Conservation (phyloP, 176 grass and related monocot species). For the Oryza glumipatula region DNA sequence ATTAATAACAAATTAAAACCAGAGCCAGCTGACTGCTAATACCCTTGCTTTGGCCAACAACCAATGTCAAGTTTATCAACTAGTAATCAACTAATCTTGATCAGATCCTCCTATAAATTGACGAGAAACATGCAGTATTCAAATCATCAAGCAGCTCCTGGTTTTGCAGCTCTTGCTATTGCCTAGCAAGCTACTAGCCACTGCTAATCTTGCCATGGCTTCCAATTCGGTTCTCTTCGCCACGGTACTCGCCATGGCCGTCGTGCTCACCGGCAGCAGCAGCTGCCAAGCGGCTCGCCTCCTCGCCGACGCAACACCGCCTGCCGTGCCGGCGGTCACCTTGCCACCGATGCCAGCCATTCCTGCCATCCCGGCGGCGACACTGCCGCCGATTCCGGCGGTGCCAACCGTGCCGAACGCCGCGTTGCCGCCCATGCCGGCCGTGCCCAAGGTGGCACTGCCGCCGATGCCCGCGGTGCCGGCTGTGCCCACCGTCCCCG, state of each 20-base stretch:
- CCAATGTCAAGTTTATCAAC: neutral
- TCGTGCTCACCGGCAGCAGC: constrained; percentile 4
- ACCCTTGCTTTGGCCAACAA: constrained; percentile 21
- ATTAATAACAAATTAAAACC: neutral
- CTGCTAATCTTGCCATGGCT: neutral
- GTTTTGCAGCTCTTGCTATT: neutral
- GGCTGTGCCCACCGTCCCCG: too few relatives aligned
- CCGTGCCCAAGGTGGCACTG: neutral
- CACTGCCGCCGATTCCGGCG: constrained; percentile 13
- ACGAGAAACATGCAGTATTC: neutral
- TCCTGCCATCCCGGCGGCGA: neutral
- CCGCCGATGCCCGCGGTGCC: neutral
- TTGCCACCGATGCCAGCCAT: neutral
- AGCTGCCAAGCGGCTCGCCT: constrained; percentile 7
- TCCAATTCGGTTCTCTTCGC: neutral
- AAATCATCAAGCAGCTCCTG: neutral
- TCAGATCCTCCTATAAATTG: constrained; percentile 30
- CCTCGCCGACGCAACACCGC: constrained; percentile 29
- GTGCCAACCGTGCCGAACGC: neutral
- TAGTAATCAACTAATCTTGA: neutral
- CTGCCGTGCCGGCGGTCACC: neutral
- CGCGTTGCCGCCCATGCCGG: neutral
- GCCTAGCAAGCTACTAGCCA: neutral
- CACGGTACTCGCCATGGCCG: constrained; percentile 17
- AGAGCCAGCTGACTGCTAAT: neutral